phyloP scores from a whole-genome alignment of 2,329 filamentous ascomycete genomes.

The Fusarium sulawesiense region DNA sequence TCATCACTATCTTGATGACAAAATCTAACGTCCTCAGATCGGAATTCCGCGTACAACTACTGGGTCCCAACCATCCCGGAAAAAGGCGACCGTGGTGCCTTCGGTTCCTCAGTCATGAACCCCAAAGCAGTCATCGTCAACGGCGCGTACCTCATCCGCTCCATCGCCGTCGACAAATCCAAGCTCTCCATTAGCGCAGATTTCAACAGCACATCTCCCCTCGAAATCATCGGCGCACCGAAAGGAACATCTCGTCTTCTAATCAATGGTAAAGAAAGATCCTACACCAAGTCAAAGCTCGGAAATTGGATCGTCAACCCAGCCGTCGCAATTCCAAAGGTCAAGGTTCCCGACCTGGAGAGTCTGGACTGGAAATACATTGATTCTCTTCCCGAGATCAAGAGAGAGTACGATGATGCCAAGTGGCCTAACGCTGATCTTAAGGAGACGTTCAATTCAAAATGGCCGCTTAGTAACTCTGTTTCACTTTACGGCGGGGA shows the following conservation, averaged over 20 bases:
- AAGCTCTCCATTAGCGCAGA: slow-evolving; percentile 75
- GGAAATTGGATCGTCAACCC: slow-evolving; percentile 64
- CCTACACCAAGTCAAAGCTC: slow-evolving; percentile 53
- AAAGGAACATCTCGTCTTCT: slow-evolving; percentile 57
- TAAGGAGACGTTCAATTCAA: slow-evolving; percentile 69
- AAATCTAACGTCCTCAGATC: slow-evolving; percentile 53
- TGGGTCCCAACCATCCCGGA: slow-evolving; percentile 70
- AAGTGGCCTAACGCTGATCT: slow-evolving; percentile 72
- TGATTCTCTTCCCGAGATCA: slow-evolving; percentile 77
- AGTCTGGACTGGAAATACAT: slow-evolving; percentile 74
- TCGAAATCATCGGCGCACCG: slow-evolving; percentile 76
- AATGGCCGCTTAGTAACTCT: slow-evolving; percentile 67
- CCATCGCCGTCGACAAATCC: slow-evolving; percentile 65
- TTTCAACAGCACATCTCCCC: slow-evolving; percentile 73
- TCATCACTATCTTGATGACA: too few species aligned
- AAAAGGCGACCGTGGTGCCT: slow-evolving; percentile 41
- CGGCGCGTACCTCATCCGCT: slow-evolving; percentile 73
- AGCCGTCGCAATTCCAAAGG: slow-evolving; percentile 61
- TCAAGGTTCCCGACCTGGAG: slow-evolving; percentile 66
- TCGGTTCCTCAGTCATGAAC: slow-evolving; percentile 51
- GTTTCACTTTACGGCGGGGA: slow-evolving; percentile 75
- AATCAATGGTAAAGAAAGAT: slow-evolving; percentile 54
- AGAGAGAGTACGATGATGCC: slow-evolving; percentile 73
- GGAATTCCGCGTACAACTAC: slow-evolving; percentile 75
- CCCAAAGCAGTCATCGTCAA: slow-evolving; percentile 61